Base-by-base conservation (phyloP, 1,284 basidiomycete species). In the Heterobasidion irregulare region DNA sequence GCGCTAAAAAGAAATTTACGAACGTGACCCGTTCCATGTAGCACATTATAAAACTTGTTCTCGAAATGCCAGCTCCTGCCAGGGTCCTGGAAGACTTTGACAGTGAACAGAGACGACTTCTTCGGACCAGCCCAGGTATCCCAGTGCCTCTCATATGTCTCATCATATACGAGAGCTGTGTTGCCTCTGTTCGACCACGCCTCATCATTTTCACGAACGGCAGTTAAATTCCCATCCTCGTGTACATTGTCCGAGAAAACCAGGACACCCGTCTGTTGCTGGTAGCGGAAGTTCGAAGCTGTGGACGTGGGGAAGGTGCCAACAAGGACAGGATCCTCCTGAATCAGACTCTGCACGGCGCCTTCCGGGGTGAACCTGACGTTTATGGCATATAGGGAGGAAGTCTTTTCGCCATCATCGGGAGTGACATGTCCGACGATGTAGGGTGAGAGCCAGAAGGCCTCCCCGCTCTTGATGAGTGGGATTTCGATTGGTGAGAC, bases 71-170 rank as follows among this genome's bases (percentile, higher is more conserved):
- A 89, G 53, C 75, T 75, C 41, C 69, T 72, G 53, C 77, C 75
- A 8, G 70, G 63, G 19, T 73, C 71, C 59, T 76, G 74, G 26
- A 63, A 65, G 13, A 94, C 69, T 51, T 71, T 67, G 47, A 86
- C 81, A 36, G 80, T 79, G 67, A 92, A 92, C 54, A 93, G 70
- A 45, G 83, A 80, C 26, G 80, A 71, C 54, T 77, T 78, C 65
- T 92, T 94, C 8, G 83, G 84, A 2, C 80, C 81, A 44, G 79
- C 75, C 92, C 92, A 96, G 5, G 82, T 85, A 69, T 95, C 93
- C 94, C 94, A 97, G 61, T 96, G 92, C 26, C 93, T 77, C 45
- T 83, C 84, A 65, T 82, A 92, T 1, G 80, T 77, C 50, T 78
- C 72, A 61, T 96, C 92, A 66, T 88, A 96, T 0, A 95, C 89